These are phyloP conservation scores for Capronia americana DNA, from an alignment of 2,329 filamentous ascomycete genomes.

Conservation along the genomic window DNA sequence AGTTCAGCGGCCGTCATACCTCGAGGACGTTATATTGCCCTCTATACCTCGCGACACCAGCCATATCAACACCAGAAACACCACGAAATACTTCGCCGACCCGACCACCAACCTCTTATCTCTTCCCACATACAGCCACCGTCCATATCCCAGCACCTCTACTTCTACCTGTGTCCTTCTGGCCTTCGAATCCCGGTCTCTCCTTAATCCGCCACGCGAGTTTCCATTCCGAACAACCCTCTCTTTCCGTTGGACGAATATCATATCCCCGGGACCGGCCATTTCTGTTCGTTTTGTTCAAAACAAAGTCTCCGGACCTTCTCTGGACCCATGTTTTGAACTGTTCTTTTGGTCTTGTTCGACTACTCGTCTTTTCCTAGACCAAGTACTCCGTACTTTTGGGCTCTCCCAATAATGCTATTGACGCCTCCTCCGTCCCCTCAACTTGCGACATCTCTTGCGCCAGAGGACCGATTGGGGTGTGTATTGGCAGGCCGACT, in stretches of 20 bases:
- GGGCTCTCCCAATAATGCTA: conserved; percentile 54
- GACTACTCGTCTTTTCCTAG: conserved; percentile 37
- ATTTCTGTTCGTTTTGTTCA: conserved; percentile 32
- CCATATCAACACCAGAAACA: conserved; percentile 32
- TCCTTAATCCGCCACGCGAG: conserved; percentile 16
- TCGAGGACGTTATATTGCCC: conserved; percentile 35
- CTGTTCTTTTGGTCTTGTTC: conserved; percentile 38
- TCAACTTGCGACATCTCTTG: conserved; percentile 58
- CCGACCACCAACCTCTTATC: conserved; percentile 24
- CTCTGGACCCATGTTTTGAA: conserved; percentile 42
- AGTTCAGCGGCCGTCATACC: conserved; percentile 35
- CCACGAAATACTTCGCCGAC: conserved; percentile 15
- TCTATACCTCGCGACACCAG: conserved; percentile 34
- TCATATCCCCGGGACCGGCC: conserved; percentile 28
- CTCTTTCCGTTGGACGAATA: conserved; percentile 11
- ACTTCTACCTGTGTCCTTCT: conserved; percentile 21
- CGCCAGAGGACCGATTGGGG: conserved; percentile 86
- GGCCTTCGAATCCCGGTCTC: conserved; percentile 22
- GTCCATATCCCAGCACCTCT: conserved; percentile 3
- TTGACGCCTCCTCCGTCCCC: conserved; percentile 55
- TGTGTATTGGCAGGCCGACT: conserved; percentile 81
- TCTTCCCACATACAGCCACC: conserved; percentile 20
- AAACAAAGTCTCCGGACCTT: conserved; percentile 31
- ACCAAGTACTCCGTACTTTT: conserved; percentile 41
- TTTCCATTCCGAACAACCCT: not conserved